Conservation (phyloP, 805 yeast species). For the Suhomyces faveliae region DNA sequence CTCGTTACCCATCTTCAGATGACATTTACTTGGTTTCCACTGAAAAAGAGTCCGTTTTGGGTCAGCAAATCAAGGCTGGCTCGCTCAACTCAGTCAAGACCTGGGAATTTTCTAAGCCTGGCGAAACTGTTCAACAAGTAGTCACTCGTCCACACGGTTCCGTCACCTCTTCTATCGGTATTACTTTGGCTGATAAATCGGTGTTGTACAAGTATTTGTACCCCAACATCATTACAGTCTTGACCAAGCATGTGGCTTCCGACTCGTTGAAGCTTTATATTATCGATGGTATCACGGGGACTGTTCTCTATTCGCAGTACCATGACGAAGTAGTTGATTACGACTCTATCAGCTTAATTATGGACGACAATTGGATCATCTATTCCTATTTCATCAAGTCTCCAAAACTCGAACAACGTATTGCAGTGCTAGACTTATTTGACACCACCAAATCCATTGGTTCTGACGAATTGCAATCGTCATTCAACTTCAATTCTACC, state of each 20-base stretch:
- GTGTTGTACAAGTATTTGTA: conserved; percentile 82
- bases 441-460: conserved; percentile 57
- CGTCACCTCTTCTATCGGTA: conserved; percentile 56
- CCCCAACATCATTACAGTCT: conserved; percentile 61
- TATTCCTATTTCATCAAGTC: conserved; percentile 57
- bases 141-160: conserved; percentile 21
- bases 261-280: conserved; percentile 46
- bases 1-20: not conserved
- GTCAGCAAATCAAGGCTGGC: conserved; percentile 18
- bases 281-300: conserved; percentile 71
- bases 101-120: conserved; percentile 27
- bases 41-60: conserved; percentile 15
- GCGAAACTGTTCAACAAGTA: conserved; percentile 19
- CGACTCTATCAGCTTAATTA: conserved; percentile 48
- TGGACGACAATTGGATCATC: conserved; percentile 83
- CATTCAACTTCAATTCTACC: conserved; percentile 31
- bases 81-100: conserved; percentile 17
- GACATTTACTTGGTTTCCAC: conserved; percentile 16
- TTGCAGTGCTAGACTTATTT: conserved; percentile 76
- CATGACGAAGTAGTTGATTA: conserved; percentile 37
- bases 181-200: conserved; percentile 63
- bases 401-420: conserved; percentile 51
- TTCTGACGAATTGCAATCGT: conserved; percentile 30
- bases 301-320: conserved; percentile 47
- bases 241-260: conserved; percentile 27